These are phyloP conservation scores for Pyrenophora teres DNA, from an alignment of 2,329 filamentous ascomycete species.

Conservation along the genomic window DNA sequence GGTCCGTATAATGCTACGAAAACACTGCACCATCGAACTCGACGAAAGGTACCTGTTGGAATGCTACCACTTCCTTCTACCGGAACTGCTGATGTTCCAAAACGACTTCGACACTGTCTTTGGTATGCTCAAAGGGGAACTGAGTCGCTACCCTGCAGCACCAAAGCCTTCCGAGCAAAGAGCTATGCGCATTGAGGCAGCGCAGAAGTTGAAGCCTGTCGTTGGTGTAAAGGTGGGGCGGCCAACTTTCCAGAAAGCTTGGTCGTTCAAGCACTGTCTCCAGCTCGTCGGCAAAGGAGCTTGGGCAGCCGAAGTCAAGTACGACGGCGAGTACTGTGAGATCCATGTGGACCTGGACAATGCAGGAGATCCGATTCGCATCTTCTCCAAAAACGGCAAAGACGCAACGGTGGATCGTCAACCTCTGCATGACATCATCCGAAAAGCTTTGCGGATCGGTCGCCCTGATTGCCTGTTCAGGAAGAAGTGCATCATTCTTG, in stretches of 20 bases:
- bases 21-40: slow-evolving; percentile 69
- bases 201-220: slow-evolving; percentile 44
- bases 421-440: slow-evolving; percentile 66
- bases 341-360: slow-evolving; percentile 75
- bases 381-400: slow-evolving; percentile 92
- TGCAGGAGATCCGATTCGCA: slow-evolving; percentile 64
- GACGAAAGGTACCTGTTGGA: slow-evolving; percentile 62
- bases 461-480: slow-evolving; percentile 62
- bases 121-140: slow-evolving; percentile 55
- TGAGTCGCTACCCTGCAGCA: slow-evolving; percentile 45
- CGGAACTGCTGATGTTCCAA: slow-evolving; percentile 70
- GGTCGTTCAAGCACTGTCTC: slow-evolving; percentile 71
- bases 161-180: slow-evolving; percentile 42
- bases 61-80: slow-evolving; percentile 71
- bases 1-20: slow-evolving; percentile 78
- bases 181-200: slow-evolving; percentile 46
- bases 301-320: slow-evolving; percentile 79
- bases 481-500: slow-evolving; percentile 76
- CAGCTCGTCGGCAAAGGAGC: slow-evolving; percentile 63
- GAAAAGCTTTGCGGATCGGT: slow-evolving; percentile 67
- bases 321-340: slow-evolving; percentile 88
- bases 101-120: slow-evolving; percentile 69
- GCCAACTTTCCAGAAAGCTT: slow-evolving; percentile 53
- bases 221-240: slow-evolving; percentile 55
- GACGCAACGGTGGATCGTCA: slow-evolving; percentile 77